Base-by-base conservation (phyloP, 768 basidiomycete genomes). In the Leccinum rimulosum region DNA sequence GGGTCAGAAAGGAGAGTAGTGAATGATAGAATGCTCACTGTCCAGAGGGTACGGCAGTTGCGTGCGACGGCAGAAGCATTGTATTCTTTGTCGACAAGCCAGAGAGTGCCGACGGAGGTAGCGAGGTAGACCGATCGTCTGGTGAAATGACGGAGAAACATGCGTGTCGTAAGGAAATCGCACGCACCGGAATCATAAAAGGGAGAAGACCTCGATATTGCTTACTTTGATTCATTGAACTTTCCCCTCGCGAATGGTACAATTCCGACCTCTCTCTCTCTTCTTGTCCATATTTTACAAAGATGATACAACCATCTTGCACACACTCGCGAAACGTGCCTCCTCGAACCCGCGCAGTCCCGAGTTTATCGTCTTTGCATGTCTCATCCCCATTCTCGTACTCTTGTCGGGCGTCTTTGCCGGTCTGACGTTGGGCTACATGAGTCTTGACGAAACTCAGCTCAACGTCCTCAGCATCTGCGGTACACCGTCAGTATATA, bases 391-490 rank as follows among this genome's bases (percentile, higher is more conserved):
- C 54, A 69, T 93, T 35, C 86, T 94, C 66, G 93, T 95, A 54
- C 70, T 93, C 51, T 68, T 89, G 62, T 93, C 89, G 59, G 93
- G 93, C 70, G 66, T 93, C 59, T 94, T 95, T 83, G 93, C 93
- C 80, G 91, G 94, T 73, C 79, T 95, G 64, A 95, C 94, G 58
- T 78, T 95, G 50, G 93, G 93, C 35, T 95, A 93, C 73, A 94
- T 95, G 89, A 90, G 88, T 65, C 81, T 95, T 71, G 93, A 96
- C 74, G 90, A 90, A 73, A 95, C 93, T 43, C 93, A 95, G 79
- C 82, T 96, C 47, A 87, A 89, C 68, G 94, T 96, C 3, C 75
- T 96, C 22, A 86, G 87, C 62, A 87, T 93, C 60, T 89, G 89
- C 56, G 94, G 94, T 15, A 91, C 89, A 25, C 81, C 88, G 90